These are phyloP conservation scores for Rhizopogon vesiculosus DNA, from an alignment of 768 basidiomycete genomes.

Conservation along the genomic window DNA sequence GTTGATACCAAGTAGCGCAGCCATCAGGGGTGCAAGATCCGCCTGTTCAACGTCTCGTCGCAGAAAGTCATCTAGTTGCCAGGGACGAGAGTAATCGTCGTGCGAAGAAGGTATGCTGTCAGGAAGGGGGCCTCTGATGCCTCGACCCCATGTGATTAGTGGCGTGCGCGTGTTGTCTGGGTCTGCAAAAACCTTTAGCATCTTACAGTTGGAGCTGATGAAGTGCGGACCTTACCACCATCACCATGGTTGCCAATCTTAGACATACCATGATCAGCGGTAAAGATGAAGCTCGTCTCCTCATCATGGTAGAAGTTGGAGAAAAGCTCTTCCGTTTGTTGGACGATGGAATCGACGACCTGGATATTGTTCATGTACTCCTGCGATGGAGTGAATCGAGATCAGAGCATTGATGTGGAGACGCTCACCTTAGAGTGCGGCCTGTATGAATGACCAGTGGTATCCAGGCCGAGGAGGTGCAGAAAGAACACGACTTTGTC, in stretches of 20 bases:
- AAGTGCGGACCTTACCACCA: constrained; percentile 49
- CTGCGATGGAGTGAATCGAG: constrained; percentile 25
- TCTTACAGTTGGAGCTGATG: neutral
- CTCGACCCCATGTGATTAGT: constrained; percentile 77
- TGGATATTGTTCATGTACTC: constrained; percentile 87
- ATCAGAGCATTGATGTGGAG: neutral
- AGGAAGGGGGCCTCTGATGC: constrained; percentile 64
- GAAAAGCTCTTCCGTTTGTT: constrained; percentile 57
- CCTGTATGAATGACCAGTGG: constrained; percentile 82
- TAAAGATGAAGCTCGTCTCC: constrained; percentile 74
- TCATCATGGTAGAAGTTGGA: constrained; percentile 61
- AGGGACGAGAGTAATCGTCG: constrained; percentile 63
- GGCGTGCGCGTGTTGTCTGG: constrained; percentile 88
- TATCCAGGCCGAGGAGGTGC: constrained; percentile 81
- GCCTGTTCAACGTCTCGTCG: constrained; percentile 82
- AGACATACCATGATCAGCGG: constrained; percentile 90
- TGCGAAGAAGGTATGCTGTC: constrained; percentile 55
- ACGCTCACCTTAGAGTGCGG: constrained; percentile 64
- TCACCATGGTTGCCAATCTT: constrained; percentile 87
- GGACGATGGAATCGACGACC: constrained; percentile 72
- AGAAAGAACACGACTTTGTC: constrained; percentile 75
- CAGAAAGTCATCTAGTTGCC: constrained; percentile 53
- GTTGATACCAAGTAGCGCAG: constrained; percentile 61
- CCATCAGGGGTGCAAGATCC: constrained; percentile 76
- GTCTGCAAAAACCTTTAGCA: constrained; percentile 39